Evolutionary conservation across 495 filamentous ascomycete species (phyloP).

Genomic region (Aspergillus funiculosus): DNA sequence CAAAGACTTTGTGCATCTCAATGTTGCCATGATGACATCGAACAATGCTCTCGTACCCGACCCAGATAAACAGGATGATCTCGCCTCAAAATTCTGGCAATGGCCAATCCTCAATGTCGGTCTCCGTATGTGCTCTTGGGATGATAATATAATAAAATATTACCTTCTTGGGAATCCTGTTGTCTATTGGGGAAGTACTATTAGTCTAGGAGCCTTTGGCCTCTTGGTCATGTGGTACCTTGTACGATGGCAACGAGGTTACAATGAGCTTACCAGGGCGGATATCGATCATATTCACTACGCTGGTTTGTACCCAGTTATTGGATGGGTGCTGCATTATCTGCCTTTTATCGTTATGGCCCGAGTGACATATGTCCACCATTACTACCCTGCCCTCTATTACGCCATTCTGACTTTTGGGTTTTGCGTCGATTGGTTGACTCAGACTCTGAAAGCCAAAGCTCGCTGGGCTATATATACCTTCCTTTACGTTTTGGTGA

Average conservation of each 20-base stretch:
- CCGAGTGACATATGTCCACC: conserved; percentile 96
- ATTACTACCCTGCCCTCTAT: conserved; percentile 98
- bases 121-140: conserved; percentile 97
- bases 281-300: conserved; percentile 95
- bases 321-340: conserved; percentile 96
- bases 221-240: conserved; percentile 75
- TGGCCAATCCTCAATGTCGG: conserved; percentile 96
- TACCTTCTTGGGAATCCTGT: conserved; percentile 95
- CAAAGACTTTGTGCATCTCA: conserved; percentile 93
- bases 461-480: conserved; percentile 59
- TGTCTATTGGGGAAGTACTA: conserved; percentile 92
- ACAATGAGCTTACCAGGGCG: conserved; percentile 66
- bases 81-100: conserved; percentile 96
- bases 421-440: conserved; percentile 81
- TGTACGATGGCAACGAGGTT: conserved; percentile 94
- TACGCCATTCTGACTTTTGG: conserved; percentile 89
- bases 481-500: conserved; percentile 62
- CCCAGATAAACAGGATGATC: conserved; percentile 97
- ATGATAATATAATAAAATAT: conserved; percentile 92
- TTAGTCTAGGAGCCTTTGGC: conserved; percentile 64
- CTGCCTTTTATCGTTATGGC: conserved; percentile 95
- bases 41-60: conserved; percentile 98
- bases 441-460: conserved; percentile 54
- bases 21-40: conserved; percentile 99
- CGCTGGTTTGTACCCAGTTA: conserved; percentile 79